phyloP scores from a whole-genome alignment of 1,139 yeast genomes.

The Scheffersomyces insectosa region DNA sequence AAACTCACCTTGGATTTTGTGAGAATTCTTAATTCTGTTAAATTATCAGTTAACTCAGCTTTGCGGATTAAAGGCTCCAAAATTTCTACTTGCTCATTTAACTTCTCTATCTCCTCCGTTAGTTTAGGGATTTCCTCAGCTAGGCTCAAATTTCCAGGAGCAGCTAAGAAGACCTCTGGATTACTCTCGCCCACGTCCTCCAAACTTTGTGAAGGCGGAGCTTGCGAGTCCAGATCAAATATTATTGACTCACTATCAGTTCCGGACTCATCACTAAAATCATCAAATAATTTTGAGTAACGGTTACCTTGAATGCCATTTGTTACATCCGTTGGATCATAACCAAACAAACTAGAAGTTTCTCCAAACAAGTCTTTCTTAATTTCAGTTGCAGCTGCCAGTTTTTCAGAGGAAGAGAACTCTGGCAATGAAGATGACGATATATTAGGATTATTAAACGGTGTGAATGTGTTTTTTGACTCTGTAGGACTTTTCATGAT shows the following conservation, averaged over 20 bases:
- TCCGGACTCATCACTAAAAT: conserved; percentile 33
- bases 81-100: conserved; percentile 63
- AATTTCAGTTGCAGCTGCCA: conserved; percentile 18
- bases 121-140: conserved; percentile 65
- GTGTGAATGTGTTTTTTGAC: background rate
- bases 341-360: conserved; percentile 26
- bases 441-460: background rate
- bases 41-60: conserved; percentile 80
- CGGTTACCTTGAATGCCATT: conserved; percentile 13
- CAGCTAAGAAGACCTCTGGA: conserved; percentile 49
- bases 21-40: conserved; percentile 66
- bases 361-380: conserved; percentile 43
- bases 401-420: conserved; percentile 1
- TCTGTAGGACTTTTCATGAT: conserved; percentile 44
- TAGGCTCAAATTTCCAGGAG: conserved; percentile 68
- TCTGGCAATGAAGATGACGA: conserved; percentile 1
- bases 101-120: conserved; percentile 57
- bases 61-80: conserved; percentile 68
- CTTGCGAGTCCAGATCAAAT: conserved; percentile 21
- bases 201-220: conserved; percentile 6
- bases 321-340: conserved; percentile 11
- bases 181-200: conserved; percentile 11
- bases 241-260: conserved; percentile 33
- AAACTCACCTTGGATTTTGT: conserved; percentile 66
- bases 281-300: conserved; percentile 37